Conservation (phyloP, 768 basidiomycete species). For the Serendipita sp. region DNA sequence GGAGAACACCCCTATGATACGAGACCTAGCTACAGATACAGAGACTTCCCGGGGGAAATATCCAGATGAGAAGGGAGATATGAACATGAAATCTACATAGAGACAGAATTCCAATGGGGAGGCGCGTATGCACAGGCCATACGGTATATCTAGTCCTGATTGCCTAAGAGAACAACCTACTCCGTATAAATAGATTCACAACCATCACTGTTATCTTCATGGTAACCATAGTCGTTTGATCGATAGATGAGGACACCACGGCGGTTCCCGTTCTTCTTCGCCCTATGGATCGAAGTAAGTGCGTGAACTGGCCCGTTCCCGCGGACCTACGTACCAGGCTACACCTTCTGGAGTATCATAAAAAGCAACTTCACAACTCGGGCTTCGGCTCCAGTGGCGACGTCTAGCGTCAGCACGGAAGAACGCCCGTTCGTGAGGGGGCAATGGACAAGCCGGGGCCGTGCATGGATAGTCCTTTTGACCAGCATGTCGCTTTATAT, state of each 20-base stretch:
- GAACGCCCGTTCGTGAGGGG: neutral
- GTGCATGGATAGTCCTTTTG: conserved; percentile 6
- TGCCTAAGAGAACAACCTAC: neutral
- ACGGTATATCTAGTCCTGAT: too few species aligned
- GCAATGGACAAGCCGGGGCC: neutral
- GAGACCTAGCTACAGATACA: too few species aligned
- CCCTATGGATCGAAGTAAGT: neutral
- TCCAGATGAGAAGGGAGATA: too few species aligned
- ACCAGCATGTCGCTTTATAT: conserved; percentile 1
- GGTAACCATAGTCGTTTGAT: neutral
- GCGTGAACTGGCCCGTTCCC: neutral
- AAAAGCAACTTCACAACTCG: neutral
- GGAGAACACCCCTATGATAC: too few species aligned
- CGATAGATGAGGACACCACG: neutral
- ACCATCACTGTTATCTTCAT: conserved; percentile 1
- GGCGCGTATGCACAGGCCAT: too few species aligned
- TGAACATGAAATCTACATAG: too few species aligned
- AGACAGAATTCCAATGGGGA: too few species aligned
- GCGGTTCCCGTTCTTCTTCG: neutral
- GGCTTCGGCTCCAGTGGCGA: neutral
- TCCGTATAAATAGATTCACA: neutral
- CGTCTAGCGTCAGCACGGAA: neutral
- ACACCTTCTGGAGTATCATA: conserved; percentile 1
- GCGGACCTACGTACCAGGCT: neutral
- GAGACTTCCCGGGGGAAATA: too few species aligned